Base-by-base conservation (phyloP, 345 rosid genomes). In the Boechera retrofracta region DNA sequence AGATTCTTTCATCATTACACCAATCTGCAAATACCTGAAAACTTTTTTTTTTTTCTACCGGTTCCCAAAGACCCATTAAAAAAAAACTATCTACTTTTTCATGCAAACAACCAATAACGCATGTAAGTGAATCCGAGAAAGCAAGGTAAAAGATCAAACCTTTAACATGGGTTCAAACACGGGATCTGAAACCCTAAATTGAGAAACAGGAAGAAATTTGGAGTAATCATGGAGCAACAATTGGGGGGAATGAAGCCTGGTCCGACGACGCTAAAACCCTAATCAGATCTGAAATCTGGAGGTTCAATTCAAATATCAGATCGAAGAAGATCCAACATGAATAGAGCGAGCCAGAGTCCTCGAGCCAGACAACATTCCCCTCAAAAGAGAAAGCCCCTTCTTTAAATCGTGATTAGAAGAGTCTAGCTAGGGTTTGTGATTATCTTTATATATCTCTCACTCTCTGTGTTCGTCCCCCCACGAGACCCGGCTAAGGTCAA, bases 171-270 rank as follows among this genome's bases (percentile, higher is more conserved):
- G 49, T 24, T 38, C 60, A 2, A 5, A 28, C 36, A 11, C 5
- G 11, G 65, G 80, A 71, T 71, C 77, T 65, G 53, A 75, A 75
- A 57, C 79, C 79, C 76, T 63, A 69, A 63, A 53, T 21, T 21
- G 48, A 55, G 32, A 60, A 51, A 18, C 49, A 28, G 10, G 26
- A 64, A 45, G 49, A 68, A 21, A 10, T 4, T 8, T 28, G 64
- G 21, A 45, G 65, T 24, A n/a, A 16, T 1, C 6, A 57, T 84
- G 85, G 82, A 87, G 87, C 86, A 80, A 76, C 56, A 82, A 85
- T 89, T 91, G 92, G 90, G 95, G 93, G 95, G 97, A 88, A 91
- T 89, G 95, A 91, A 91, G 97, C 97, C 97, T 91, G 97, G 97
- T 91, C 97, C 97, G 95, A 91, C 85, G 87, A 85, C 91, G 13